phyloP scores from a whole-genome alignment of 192 early-diverging fungal species.

The Coemansia biformis region DNA sequence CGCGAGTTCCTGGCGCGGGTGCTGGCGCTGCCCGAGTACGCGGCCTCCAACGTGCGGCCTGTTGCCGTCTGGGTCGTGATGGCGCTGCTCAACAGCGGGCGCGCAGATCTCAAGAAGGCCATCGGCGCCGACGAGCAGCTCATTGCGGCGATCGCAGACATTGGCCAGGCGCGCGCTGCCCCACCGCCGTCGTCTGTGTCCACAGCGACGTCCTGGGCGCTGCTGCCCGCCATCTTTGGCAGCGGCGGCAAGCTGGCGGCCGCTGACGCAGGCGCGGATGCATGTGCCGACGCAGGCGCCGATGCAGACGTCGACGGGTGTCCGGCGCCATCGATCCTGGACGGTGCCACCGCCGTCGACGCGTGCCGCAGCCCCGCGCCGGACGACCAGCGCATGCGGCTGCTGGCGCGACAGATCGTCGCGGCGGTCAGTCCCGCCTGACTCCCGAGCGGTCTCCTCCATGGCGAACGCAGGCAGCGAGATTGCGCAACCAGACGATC shows the following conservation, averaged over 20 bases:
- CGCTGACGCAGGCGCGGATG: neutral
- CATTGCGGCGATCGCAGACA: constrained; percentile 22
- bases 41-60: constrained; percentile 17
- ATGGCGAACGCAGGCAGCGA: constrained; percentile 94
- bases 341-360: constrained; percentile 1
- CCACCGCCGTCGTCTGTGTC: neutral
- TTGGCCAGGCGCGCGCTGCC: constrained; percentile 1
- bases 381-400: constrained; percentile 14
- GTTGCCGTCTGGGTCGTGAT: constrained; percentile 27
- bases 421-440: neutral
- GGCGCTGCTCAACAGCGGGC: constrained; percentile 21
- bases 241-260: constrained; percentile 2
- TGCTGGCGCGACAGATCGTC: constrained; percentile 23
- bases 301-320: neutral
- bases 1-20: constrained; percentile 12
- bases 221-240: constrained; percentile 9
- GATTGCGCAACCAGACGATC: no score
- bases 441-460: constrained; percentile 69
- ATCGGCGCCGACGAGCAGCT: constrained; percentile 20
- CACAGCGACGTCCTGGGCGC: constrained; percentile 10
- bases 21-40: constrained; percentile 16
- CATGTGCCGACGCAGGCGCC: neutral
- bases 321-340: neutral
- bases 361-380: neutral
- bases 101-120: constrained; percentile 10